Base-by-base conservation (phyloP, 805 yeast species). In the Saccharomyces jurei region DNA sequence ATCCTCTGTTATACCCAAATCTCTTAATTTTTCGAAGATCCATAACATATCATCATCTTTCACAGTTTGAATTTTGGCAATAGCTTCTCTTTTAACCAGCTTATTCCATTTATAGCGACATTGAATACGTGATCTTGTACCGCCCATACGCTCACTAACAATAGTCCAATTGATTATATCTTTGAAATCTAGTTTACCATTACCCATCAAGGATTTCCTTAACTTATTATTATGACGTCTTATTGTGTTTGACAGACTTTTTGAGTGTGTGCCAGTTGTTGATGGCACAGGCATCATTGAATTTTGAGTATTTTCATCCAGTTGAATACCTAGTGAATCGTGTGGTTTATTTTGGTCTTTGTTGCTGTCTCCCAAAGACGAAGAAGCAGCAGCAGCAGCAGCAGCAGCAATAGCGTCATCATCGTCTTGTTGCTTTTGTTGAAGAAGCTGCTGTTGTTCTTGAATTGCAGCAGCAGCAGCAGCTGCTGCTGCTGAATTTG, bases 21-120 rank as follows among this genome's bases (percentile, higher is more conserved):
- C 77, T 57, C 77, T 75, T 46, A 82, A 58, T 53, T 77, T 73
- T 17, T 74, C 72, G 44, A 82, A 57, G 49, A 82, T 59, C 81
- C 84, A 79, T 46, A 75, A 64, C 56, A 77, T 74, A 48, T 80
- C 81, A 17, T 71, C 73, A 10, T 64, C 54, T 46, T 68, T 71
- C 64, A 80, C 77, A 13, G 66, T 66, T 36, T 72, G 68, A 4
- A 74, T 72, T 51, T 77, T 66, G n/a, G 61, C 65, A n/a, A 69
- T 56, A 0, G 77, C 75, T 56, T 81, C 84, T 53, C 84, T 72
- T 61, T 81, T 82, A 54, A 81, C 66, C 2, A 89, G 63, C 69
- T 89, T 90, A 64, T 84, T 84, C 96, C 96, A 90, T 66, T 90
- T 90, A 70, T 90, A 90, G 52, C 97, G 78, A 67, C 96, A 90